A percentile compares a stretch with the other conserved stretches of the same genome.
Conservation (phyloP, 257 asterid species). For the Nicotiana knightiana region DNA sequence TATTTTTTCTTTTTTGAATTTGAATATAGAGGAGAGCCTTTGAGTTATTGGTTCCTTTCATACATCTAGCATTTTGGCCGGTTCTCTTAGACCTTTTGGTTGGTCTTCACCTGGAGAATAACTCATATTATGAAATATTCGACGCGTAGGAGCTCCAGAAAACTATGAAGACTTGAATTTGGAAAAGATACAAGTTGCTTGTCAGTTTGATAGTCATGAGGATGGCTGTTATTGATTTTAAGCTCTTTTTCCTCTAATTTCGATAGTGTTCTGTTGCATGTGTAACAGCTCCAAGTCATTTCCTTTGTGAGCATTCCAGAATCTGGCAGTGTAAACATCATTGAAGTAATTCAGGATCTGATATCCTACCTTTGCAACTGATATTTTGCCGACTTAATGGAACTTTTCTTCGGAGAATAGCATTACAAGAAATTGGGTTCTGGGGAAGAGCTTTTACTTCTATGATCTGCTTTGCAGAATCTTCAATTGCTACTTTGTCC, state of each 20-base stretch:
- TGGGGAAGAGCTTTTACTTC: not conserved
- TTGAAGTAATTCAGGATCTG: not conserved
- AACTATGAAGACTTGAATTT: not conserved
- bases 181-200: not conserved
- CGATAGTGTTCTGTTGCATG: not conserved
- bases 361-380: not conserved
- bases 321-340: not conserved
- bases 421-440: not conserved
- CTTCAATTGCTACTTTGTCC: slow-evolving; percentile 3
- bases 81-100: slow-evolving; percentile 1
- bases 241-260: slow-evolving; percentile 1
- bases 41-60: not conserved
- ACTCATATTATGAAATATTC: not conserved
- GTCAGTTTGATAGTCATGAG: not conserved
- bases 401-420: not conserved
- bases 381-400: not conserved
- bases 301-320: not conserved
- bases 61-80: not conserved
- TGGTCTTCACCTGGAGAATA: not conserved
- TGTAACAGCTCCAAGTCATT: not conserved
- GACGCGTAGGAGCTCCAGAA: not conserved
- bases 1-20: not conserved
- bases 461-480: not conserved
- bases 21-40: not conserved
- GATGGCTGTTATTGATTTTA: not conserved